Evolutionary conservation across 768 basidiomycete species (phyloP).

Genomic region (Rhodotorula diobovata): DNA sequence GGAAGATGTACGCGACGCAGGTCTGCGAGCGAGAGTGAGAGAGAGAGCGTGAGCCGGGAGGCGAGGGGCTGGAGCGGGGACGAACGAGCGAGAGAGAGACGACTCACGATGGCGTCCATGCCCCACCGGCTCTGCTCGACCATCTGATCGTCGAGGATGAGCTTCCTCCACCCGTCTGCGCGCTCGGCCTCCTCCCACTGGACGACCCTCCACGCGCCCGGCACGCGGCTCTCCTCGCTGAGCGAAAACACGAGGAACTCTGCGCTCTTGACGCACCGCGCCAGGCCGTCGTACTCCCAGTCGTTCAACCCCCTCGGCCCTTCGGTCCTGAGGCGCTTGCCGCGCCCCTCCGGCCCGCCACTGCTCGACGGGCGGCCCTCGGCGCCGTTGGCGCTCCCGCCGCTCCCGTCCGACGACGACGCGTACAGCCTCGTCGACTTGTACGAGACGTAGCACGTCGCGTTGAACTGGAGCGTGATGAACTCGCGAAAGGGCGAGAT

Average conservation of each 20-base stretch:
- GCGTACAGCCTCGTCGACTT: conserved; percentile 21
- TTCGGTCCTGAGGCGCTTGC: conserved; percentile 16
- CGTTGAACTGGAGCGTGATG: conserved; percentile 28
- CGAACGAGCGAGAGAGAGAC: not conserved
- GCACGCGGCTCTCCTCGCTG: conserved; percentile 29
- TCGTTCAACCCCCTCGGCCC: conserved; percentile 22
- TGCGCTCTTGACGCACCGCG: conserved; percentile 25
- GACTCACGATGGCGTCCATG: conserved; percentile 29
- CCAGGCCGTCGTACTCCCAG: conserved; percentile 33
- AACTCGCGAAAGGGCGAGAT: conserved; percentile 35
- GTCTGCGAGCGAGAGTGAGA: not conserved
- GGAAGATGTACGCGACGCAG: conserved; percentile 37
- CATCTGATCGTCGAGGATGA: conserved; percentile 32
- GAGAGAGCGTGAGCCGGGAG: not conserved
- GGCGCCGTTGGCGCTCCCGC: not conserved
- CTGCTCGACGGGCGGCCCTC: conserved; percentile 1
- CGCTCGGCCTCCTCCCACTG: conserved; percentile 41
- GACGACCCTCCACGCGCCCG: conserved; percentile 32
- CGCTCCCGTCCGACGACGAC: conserved; percentile 7
- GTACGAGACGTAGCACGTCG: conserved; percentile 22
- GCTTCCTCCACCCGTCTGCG: conserved; percentile 32
- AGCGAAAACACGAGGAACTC: conserved; percentile 34
- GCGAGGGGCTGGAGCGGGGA: not conserved
- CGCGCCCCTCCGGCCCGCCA: not conserved
- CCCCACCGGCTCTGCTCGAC: conserved; percentile 36